Evolutionary conservation across 129 eudicot genomes (phyloP).

Genomic region (Daucus carota): DH1_v3.0 NC_030383.2:3439001-3439500

Average conservation of each 20-base stretch:
- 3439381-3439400: neutral
- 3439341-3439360: neutral
- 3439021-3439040: too few relatives aligned
- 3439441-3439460: conserved; percentile 49
- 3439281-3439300: neutral
- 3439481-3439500: conserved; percentile 75
- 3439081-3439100: too few relatives aligned
- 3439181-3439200: too few relatives aligned
- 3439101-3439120: too few relatives aligned
- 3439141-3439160: too few relatives aligned
- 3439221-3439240: too few relatives aligned
- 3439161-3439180: too few relatives aligned
- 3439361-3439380: neutral
- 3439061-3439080: too few relatives aligned
- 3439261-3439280: neutral
- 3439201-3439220: too few relatives aligned
- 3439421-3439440: neutral
- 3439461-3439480: conserved; percentile 80
- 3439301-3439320: neutral
- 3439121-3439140: too few relatives aligned
- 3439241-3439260: neutral
- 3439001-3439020: too few relatives aligned
- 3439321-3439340: neutral
- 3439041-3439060: too few relatives aligned
- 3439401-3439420: neutral